Evolutionary conservation across 2,329 filamentous ascomycete species (phyloP), one percentile per base, ranked within the genome.

Genomic region (Camptophora hylomeconis): DNA sequence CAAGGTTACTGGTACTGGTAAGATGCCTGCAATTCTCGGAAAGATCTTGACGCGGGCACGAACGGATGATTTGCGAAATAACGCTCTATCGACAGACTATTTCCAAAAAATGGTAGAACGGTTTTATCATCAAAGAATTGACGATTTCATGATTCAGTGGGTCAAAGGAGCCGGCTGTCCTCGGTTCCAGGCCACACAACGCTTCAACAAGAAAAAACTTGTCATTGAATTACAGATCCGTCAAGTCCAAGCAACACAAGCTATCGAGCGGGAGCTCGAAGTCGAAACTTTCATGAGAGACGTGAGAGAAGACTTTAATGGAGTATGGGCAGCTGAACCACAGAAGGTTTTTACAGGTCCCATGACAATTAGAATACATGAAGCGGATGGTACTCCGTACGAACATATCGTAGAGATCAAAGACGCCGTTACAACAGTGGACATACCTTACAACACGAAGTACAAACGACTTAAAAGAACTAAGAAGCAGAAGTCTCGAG

Each of bases 401-500:
- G 89, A 98, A 51, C 89, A 98, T 49, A 94, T 94, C 38, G 77
- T 95, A 17, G 83, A 94, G 46, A 92, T 98, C 49, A 84, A 84
- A 36, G 84, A 94, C 42, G 76, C 78, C 16, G 70, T 73, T 9
- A 81, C 80, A 2, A 82, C 79, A 49, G 80, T 95, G 35, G 86
- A 94, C 38, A 94, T 98, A 36, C 86, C 87, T 1, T 98, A 98
- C 57, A 95, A 95, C 46, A 98, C 89, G 0, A 98, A 98, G 52
- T 98, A 98, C 60, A 98, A 95, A 60, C 76, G 92, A 6, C 66
- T 98, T 3, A 98, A 98, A 61, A 69, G 86, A 25, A 94, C 80
- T 35, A 72, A 79, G 24, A 67, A 80, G 17, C 74, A 87, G 50
- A 84, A 84, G 50, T 82, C 92, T 51, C 74, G 81, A 36, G 73